Evolutionary conservation across 176 grass and related monocot species (phyloP).

Genomic region (Triticum turgidum): DNA sequence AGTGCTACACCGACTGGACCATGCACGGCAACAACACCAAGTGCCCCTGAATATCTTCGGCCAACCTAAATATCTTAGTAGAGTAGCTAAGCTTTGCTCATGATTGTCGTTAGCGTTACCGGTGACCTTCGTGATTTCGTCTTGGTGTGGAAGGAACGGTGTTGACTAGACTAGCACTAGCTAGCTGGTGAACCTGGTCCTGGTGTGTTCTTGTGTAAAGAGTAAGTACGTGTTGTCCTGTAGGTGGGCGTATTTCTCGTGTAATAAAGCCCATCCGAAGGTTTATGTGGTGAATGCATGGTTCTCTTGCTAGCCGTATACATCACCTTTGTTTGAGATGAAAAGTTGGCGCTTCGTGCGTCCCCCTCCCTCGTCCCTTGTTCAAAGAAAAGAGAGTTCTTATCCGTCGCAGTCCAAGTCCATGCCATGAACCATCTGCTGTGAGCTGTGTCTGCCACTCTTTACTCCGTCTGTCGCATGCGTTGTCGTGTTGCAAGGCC

Average conservation of each 20-base stretch:
- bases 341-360: no score
- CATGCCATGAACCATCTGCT: no score
- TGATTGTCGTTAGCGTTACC: background rate
- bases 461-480: background rate
- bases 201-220: background rate
- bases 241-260: background rate
- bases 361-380: no score
- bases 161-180: background rate
- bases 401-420: no score
- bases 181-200: background rate
- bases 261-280: background rate
- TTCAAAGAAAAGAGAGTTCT: no score
- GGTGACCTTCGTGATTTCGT: background rate
- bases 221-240: no score
- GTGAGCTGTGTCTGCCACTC: no score
- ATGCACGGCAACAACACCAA: constrained; percentile 91
- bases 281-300: background rate
- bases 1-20: constrained; percentile 88
- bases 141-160: background rate
- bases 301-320: no score
- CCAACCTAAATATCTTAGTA: background rate
- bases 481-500: constrained; percentile 9
- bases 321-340: no score
- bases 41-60: constrained; percentile 49
- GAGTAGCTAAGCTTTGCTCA: background rate